Base-by-base conservation (phyloP, 768 basidiomycete genomes). In the Agaricus sinodeliciosus region DNA sequence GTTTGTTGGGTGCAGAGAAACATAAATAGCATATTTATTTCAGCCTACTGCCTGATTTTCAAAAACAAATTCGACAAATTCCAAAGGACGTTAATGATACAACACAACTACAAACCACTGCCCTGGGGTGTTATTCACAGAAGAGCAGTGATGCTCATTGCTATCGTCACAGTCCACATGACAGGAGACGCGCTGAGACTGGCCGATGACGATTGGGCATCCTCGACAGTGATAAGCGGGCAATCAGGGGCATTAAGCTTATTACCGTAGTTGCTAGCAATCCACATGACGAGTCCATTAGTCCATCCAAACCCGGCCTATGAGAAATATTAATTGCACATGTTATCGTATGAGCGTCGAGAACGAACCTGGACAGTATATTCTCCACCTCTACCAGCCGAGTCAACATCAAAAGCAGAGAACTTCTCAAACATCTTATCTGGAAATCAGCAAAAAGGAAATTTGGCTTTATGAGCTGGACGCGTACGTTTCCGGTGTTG, bases 271-370 rank as follows among this genome's bases (percentile, higher is more conserved):
- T 72, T 76, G 57, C 77, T 79, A 16, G 87, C 82, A 18, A 87
- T 71, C 84, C 86, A 91, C 36, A 92, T 76, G 49, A 81, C 63
- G 8, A 84, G 88, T 16, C 90, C 90, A 60, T 93, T 92, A 39
- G 89, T 91, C 90, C 91, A 94, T 15, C 90, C 89, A 62, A 92
- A 92, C 18, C 90, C 89, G 12, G 81, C 85, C 77, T 78, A 60
- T 9, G 54, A 41, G 43, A 27, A 26, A 45, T 6, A 27, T 26
- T 6, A 13, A 13, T 11, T 26, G 28, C 25, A 25, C 2, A 8
- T 3, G 26, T 16, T 11, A 6, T 28, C 31, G 18, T 49, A 12
- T 42, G 12, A 6, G 15, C 15, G 16, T n/a, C 15, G 11, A 34
- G 60, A 58, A 53, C 70, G 56, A 49, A 79, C 82, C 68, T 92